Base-by-base conservation (phyloP, 192 early-diverging fungal genomes). In the Coemansia sp. region DNA sequence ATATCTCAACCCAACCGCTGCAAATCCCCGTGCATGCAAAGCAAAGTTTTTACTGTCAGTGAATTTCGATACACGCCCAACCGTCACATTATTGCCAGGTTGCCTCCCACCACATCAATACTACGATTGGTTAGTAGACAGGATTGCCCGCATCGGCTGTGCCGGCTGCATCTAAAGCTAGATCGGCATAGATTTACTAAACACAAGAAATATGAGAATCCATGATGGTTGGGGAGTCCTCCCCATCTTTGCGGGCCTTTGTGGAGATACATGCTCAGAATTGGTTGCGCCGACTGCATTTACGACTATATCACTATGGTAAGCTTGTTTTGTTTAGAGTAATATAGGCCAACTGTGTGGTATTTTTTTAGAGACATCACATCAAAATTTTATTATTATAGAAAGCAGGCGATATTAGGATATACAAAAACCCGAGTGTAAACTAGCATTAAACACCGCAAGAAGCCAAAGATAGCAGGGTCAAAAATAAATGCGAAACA, bases 11-110 rank as follows among this genome's bases (percentile, higher is more conserved):
- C 53, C 55, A 29, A 58, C 55, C 12, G 15, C 52, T 29, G 55
- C 31, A 58, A 57, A 57, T 57, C 53, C 29, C 53, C 44, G 44
- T 9, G n/a, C n/a, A n/a, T n/a, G n/a, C n/a, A n/a, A n/a, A n/a
- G n/a, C n/a, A n/a, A n/a, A n/a, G n/a, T n/a, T n/a, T n/a, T n/a
- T n/a, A n/a, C n/a, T n/a, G n/a, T n/a, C 10, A 15, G 4, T 33
- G 27, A 46, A 36, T 36, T 7, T 36, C 3, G 34, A 36, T 36
- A 36, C 34, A 3, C 8, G 4, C 34, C 34, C 2, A 36, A n/a
- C 8, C 8, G 34, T 46, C 44, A 46, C 44, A 46, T 16, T 13
- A 46, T 46, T 46, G 44, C 44, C 44, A 11, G n/a, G 22, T 10
- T 52, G 50, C n/a, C 22, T 6, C 52, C 22, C 52, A 27, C 22